Conservation (phyloP, 768 basidiomycete genomes). For the Rhodocollybia butyracea region DNA sequence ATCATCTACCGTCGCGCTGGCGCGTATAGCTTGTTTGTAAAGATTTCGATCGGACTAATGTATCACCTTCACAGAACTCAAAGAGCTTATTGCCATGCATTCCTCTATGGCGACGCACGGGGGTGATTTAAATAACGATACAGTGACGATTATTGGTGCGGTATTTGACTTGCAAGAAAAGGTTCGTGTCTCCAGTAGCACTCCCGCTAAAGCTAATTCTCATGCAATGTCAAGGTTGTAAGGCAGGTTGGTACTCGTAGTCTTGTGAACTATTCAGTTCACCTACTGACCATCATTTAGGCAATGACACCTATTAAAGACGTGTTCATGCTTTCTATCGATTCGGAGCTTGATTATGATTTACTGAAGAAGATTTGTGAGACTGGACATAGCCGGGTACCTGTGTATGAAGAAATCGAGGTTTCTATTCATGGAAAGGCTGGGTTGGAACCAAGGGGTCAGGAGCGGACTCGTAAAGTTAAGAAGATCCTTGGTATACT, state of each 20-base stretch:
- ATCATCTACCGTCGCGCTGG: conserved; percentile 84
- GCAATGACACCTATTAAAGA: conserved; percentile 80
- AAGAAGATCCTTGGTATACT: conserved; percentile 87
- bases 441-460: conserved; percentile 13
- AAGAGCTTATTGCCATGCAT: conserved; percentile 90
- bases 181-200: too few relatives aligned
- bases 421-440: conserved; percentile 38
- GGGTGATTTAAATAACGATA: conserved; percentile 84
- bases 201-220: too few relatives aligned
- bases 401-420: conserved; percentile 77
- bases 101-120: conserved; percentile 68
- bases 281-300: conserved; percentile 23
- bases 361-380: conserved; percentile 71
- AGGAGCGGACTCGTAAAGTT: conserved; percentile 43
- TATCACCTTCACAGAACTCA: conserved; percentile 51
- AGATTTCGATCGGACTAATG: neutral
- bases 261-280: neutral
- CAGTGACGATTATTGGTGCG: conserved; percentile 86
- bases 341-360: conserved; percentile 78
- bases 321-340: conserved; percentile 87
- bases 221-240: too few relatives aligned
- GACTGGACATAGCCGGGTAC: conserved; percentile 82
- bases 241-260: conserved; percentile 42
- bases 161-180: conserved; percentile 89
- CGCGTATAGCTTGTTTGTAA: conserved; percentile 16